Evolutionary conservation across 1,284 basidiomycete genomes (phyloP), one percentile per base, ranked within the genome.

Genomic region (Melampsora larici-populina): DNA sequence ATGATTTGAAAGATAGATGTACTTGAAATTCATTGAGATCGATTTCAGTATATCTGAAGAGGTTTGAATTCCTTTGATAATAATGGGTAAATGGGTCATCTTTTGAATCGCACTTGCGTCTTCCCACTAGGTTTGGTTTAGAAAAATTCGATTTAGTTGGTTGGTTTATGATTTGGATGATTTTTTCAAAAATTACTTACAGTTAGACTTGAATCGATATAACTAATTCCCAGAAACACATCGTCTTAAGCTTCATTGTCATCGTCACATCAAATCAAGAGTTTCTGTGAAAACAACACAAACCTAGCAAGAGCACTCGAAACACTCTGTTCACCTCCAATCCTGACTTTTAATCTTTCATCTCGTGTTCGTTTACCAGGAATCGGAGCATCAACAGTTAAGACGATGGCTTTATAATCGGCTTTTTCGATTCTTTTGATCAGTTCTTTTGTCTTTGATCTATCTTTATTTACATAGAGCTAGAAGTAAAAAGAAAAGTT

Each of bases 1-100:
- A 78, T 86, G 85, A 80, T 86, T 86, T 13, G 82, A 84, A 5
- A 86, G 81, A 62, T 85, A 84, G 40, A 86, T 84, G 0, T 84
- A 85, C 43, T 85, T 83, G 8, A 84, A 82, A 1, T 85, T 85
- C 62, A 83, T 72, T 48, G 85, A 82, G 58, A 83, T 83, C 8
- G 85, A 84, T 49, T 83, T 82, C 63, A 84, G 82, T 21, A 83
- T 84, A 79, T 86, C 85, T 80, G 81, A 83, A n/a, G 83, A 83
- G 17, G 82, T 83, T 80, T 85, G 84, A 7, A 85, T 80, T 5
- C 85, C 85, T 78, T 86, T 86, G 9, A 86, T 4, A 7, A 64
- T 64, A 2, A 64, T 36, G 5, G 62, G 62, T 36, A 64, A 17
- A 7, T 36, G 21, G 33, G 62, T 64, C 18, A 8, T 6, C 1